Conservation (phyloP, 495 filamentous ascomycete genomes). For the Penicillium riverlandense region DNA sequence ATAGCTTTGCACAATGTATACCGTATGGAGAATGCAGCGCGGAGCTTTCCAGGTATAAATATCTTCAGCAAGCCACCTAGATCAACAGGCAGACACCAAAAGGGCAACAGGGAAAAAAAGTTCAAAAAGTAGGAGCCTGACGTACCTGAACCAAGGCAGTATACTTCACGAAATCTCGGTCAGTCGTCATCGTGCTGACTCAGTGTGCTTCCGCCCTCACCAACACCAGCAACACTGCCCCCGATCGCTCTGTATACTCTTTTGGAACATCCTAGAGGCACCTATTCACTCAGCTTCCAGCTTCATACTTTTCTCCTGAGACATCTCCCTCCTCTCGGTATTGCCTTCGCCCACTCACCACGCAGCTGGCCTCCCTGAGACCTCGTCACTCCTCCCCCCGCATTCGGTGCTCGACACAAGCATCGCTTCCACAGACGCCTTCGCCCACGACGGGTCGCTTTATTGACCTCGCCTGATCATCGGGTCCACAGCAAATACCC, state of each 20-base stretch:
- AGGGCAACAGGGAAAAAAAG: neutral
- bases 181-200: conserved; percentile 20
- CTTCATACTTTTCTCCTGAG: neutral
- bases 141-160: conserved; percentile 4
- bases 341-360: conserved; percentile 1
- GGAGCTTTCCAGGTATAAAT: neutral
- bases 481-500: too few species aligned
- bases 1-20: too few species aligned
- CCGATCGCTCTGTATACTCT: too few species aligned
- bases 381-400: conserved; percentile 20
- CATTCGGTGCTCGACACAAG: conserved; percentile 15
- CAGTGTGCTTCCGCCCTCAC: conserved; percentile 10
- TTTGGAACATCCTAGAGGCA: too few species aligned
- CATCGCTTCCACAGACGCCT: conserved; percentile 1
- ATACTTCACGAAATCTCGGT: neutral
- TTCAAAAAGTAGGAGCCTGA: neutral
- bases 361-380: neutral
- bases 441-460: neutral
- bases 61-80: neutral
- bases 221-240: neutral
- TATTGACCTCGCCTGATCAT: too few species aligned
- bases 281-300: neutral
- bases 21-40: too few species aligned
- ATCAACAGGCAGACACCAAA: neutral
- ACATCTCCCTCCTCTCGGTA: neutral